Evolutionary conservation across 1,139 yeast species (phyloP).

Genomic region (Geotrichum bryndzae): DNA sequence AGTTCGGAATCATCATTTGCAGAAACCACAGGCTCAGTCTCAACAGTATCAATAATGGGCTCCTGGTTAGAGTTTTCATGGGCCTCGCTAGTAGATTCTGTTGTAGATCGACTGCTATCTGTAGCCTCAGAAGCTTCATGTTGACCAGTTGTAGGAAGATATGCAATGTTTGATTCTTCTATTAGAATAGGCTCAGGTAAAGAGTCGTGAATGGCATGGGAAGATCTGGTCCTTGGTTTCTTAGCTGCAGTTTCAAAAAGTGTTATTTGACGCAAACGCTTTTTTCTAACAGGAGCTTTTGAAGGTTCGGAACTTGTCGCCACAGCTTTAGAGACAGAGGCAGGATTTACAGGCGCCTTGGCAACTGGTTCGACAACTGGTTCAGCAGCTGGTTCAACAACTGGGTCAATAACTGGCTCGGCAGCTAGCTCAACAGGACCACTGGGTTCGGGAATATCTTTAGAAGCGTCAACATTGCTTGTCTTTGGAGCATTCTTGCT

Average conservation of each 20-base stretch:
- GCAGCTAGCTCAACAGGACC: not conserved
- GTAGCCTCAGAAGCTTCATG: not conserved
- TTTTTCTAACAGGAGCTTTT: not conserved
- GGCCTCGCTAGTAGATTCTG: not conserved
- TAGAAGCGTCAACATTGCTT: not conserved
- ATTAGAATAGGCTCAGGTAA: not conserved
- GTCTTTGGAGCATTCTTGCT: not conserved
- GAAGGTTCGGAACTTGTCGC: not conserved
- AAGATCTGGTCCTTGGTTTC: not conserved
- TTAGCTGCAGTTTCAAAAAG: not conserved
- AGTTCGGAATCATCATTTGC: not conserved
- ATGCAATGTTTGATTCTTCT: not conserved
- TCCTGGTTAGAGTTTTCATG: not conserved
- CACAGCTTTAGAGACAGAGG: not conserved
- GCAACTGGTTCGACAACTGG: not conserved
- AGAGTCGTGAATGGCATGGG: slow-evolving; percentile 26
- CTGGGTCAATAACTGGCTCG: not conserved
- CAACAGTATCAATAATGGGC: not conserved
- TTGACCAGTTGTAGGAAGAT: not conserved
- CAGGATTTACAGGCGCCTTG: not conserved
- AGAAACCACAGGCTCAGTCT: not conserved
- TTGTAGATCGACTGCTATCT: not conserved
- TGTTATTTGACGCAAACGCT: not conserved
- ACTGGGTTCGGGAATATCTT: not conserved
- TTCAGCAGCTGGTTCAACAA: not conserved